These are phyloP conservation scores for Debaryomyces udenii DNA, from an alignment of 1,139 yeast species.

Conservation along the genomic window DNA sequence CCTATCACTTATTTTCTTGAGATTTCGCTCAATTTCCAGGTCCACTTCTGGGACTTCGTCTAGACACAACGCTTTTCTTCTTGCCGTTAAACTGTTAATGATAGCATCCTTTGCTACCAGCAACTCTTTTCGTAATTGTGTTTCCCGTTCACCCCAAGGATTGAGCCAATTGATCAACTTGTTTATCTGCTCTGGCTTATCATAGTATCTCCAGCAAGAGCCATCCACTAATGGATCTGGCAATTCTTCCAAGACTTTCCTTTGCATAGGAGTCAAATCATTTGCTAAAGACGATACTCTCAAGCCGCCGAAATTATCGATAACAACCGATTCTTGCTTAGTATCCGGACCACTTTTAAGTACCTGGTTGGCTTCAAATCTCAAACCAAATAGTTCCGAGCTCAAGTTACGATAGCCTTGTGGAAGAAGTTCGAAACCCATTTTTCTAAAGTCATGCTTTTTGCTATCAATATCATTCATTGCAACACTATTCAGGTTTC, in stretches of 20 bases:
- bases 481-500: constrained; percentile 3
- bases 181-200: constrained; percentile 60
- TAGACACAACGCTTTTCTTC: constrained; percentile 54
- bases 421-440: constrained; percentile 24
- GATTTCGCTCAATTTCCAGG: constrained; percentile 37
- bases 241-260: constrained; percentile 71
- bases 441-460: constrained; percentile 5
- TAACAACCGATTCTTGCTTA: constrained; percentile 21
- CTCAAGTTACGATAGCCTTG: constrained; percentile 23
- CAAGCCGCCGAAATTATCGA: constrained; percentile 52
- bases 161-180: constrained; percentile 68
- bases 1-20: constrained; percentile 29
- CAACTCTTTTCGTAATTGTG: constrained; percentile 66
- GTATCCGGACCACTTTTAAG: neutral
- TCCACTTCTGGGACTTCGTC: constrained; percentile 49
- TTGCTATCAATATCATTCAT: neutral
- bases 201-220: constrained; percentile 72
- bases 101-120: constrained; percentile 56
- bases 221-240: constrained; percentile 56
- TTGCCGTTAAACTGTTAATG: constrained; percentile 57
- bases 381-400: constrained; percentile 20
- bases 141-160: constrained; percentile 78
- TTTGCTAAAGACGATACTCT: constrained; percentile 21
- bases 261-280: constrained; percentile 50
- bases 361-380: constrained; percentile 8